Conservation (phyloP, 2,329 filamentous ascomycete genomes). For the Cladosporium phlei region DNA sequence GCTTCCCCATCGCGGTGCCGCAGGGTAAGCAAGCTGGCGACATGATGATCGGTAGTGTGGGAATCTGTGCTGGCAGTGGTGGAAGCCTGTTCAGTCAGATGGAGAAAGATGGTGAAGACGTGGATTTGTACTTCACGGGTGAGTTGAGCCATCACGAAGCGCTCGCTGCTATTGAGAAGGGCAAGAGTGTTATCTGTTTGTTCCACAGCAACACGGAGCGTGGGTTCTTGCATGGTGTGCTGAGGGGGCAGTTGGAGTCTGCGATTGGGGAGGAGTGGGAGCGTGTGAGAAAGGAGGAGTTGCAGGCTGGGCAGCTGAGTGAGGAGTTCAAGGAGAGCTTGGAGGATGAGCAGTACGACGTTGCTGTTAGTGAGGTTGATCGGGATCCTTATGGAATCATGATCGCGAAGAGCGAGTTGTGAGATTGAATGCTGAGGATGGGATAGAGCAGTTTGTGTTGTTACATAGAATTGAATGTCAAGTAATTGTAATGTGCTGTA, state of each 20-base stretch:
- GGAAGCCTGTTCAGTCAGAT: conserved; percentile 67
- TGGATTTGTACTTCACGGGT: conserved; percentile 82
- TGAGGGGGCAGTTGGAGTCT: conserved; percentile 61
- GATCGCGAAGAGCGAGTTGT: conserved; percentile 33
- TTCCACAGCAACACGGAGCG: conserved; percentile 95
- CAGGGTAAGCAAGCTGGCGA: conserved; percentile 52
- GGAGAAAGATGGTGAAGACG: conserved; percentile 41
- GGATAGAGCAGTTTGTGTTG: no score
- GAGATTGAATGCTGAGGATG: no score
- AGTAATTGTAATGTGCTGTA: no score
- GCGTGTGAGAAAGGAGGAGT: conserved; percentile 40
- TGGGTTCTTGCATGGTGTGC: conserved; percentile 67
- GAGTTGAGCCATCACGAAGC: conserved; percentile 93
- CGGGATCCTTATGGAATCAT: conserved; percentile 84
- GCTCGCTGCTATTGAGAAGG: conserved; percentile 76
- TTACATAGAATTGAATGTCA: no score
- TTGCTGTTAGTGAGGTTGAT: conserved; percentile 74
- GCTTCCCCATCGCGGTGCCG: conserved; percentile 60
- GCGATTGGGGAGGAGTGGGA: conserved; percentile 55
- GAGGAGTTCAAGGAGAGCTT: conserved; percentile 46
- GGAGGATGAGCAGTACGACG: conserved; percentile 52
- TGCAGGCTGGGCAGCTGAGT: conserved; percentile 30
- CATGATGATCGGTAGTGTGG: conserved; percentile 63
- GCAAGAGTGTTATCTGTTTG: conserved; percentile 74
- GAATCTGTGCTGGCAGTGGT: conserved; percentile 86